Conservation (phyloP, 1,284 basidiomycete species). For the Papiliotrema nemorosa region DNA sequence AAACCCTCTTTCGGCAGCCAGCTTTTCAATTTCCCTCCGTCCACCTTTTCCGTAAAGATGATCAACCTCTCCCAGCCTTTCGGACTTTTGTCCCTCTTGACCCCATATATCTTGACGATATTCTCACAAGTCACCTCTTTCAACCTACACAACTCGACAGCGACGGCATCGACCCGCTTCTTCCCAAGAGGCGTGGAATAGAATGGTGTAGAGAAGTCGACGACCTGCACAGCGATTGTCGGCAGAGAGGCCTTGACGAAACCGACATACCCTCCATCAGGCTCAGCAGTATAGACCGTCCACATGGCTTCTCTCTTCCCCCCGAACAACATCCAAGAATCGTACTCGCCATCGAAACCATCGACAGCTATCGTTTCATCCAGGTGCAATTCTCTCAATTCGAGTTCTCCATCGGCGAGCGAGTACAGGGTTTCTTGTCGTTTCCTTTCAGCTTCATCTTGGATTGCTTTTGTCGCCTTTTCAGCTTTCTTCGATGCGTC, state of each 20-base stretch:
- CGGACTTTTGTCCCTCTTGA: conserved; percentile 40
- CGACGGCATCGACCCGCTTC: conserved; percentile 39
- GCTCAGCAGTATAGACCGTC: conserved; percentile 46
- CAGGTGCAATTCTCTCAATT: conserved; percentile 32
- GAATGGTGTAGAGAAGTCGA: conserved; percentile 45
- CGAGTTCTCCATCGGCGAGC: conserved; percentile 40
- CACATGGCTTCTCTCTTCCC: conserved; percentile 40
- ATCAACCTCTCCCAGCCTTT: conserved; percentile 45
- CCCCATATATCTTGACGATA: conserved; percentile 33
- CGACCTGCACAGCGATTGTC: conserved; percentile 35
- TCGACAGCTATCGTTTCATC: conserved; percentile 30
- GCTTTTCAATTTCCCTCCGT: conserved; percentile 32
- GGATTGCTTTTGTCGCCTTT: conserved; percentile 21
- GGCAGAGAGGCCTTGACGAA: conserved; percentile 52
- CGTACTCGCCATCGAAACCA: conserved; percentile 35
- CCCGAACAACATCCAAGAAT: conserved; percentile 40
- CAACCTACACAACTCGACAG: conserved; percentile 32
- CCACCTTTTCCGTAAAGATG: conserved; percentile 35
- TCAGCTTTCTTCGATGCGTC: conserved; percentile 38
- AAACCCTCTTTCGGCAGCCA: conserved; percentile 43
- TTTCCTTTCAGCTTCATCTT: conserved; percentile 24
- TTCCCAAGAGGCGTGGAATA: conserved; percentile 39
- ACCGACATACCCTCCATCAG: conserved; percentile 43
- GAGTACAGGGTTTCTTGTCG: conserved; percentile 28
- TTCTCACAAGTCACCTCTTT: conserved; percentile 32